A percentile compares a stretch with the other conserved stretches of the same genome.
Evolutionary conservation across 768 basidiomycete genomes (phyloP).

Genomic region (Mycena polygramma): DNA sequence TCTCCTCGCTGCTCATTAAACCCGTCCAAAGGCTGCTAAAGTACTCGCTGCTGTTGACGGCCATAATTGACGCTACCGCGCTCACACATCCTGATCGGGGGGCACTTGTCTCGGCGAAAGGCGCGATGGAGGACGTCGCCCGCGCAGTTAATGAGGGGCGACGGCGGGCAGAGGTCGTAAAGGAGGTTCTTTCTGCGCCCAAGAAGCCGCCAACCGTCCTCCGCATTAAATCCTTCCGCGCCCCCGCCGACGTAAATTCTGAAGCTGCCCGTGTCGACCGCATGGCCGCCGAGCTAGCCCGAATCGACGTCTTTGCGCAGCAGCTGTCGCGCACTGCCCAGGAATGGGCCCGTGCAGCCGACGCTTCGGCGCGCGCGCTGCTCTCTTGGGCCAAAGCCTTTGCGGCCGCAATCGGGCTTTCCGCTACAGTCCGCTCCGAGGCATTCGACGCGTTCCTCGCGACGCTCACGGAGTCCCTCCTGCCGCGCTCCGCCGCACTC

Average conservation of each 20-base stretch:
- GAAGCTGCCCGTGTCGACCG: constrained; percentile 67
- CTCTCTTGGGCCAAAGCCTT: constrained; percentile 76
- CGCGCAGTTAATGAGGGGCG: constrained; percentile 84
- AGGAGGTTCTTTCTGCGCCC: constrained; percentile 72
- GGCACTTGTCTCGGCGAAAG: constrained; percentile 65
- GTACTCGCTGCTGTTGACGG: constrained; percentile 87
- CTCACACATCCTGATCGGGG: constrained; percentile 76
- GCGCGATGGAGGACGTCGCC: constrained; percentile 79
- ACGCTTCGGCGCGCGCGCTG: constrained; percentile 62
- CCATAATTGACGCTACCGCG: constrained; percentile 83
- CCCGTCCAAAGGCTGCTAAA: constrained; percentile 97
- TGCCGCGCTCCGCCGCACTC: constrained; percentile 62
- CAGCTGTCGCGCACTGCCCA: constrained; percentile 72
- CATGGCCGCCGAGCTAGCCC: constrained; percentile 69
- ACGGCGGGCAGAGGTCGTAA: constrained; percentile 82
- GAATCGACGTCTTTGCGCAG: constrained; percentile 69
- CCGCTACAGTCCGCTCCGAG: constrained; percentile 61
- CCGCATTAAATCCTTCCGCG: constrained; percentile 38
- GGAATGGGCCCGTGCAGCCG: constrained; percentile 72
- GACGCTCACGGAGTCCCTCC: constrained; percentile 67
- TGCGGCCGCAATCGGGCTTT: constrained; percentile 75
- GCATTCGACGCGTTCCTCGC: constrained; percentile 80
- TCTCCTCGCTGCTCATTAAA: constrained; percentile 95
- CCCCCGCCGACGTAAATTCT: constrained; percentile 44
- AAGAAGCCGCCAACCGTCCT: constrained; percentile 52